Evolutionary conservation across 352 stramenopile genomes (phyloP).

Genomic region (Detonula confervacea): DNA sequence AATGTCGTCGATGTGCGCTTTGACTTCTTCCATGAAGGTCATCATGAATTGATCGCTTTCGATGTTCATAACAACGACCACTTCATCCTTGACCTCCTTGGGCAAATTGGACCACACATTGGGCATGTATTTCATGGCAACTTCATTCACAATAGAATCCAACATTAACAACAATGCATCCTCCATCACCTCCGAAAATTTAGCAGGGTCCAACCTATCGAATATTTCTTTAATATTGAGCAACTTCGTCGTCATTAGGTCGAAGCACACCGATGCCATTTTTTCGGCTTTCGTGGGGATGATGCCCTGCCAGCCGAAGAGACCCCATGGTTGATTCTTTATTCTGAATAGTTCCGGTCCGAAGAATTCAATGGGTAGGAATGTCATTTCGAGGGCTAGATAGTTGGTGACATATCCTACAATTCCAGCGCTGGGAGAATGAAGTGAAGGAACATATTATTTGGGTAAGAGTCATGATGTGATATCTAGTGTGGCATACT

Average conservation of each 20-base stretch:
- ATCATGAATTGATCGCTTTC: conserved; percentile 90
- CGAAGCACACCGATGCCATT: conserved; percentile 93
- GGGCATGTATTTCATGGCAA: conserved; percentile 78
- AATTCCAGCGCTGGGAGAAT: conserved; percentile 87
- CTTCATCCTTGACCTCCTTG: conserved; percentile 80
- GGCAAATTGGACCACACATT: conserved; percentile 67
- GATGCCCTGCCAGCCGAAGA: conserved; percentile 94
- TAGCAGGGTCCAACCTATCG: conserved; percentile 88
- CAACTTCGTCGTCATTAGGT: conserved; percentile 94
- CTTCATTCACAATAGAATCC: conserved; percentile 93
- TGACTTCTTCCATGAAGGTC: conserved; percentile 93
- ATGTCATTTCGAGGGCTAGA: conserved; percentile 94
- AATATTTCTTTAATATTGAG: conserved; percentile 94
- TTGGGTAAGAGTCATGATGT: too few relatives aligned
- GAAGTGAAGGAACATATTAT: too few relatives aligned
- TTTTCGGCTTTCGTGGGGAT: conserved; percentile 94
- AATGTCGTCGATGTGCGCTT: conserved; percentile 94
- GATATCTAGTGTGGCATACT: too few relatives aligned
- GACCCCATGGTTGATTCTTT: conserved; percentile 82
- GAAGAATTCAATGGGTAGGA: conserved; percentile 93
- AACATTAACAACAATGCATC: conserved; percentile 91
- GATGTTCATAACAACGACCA: conserved; percentile 76
- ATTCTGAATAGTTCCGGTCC: conserved; percentile 88
- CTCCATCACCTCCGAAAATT: conserved; percentile 86
- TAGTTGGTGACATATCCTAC: conserved; percentile 96